These are phyloP conservation scores for Vigna unguiculata DNA, from an alignment of 306 rosid species.

Conservation along the genomic window DNA sequence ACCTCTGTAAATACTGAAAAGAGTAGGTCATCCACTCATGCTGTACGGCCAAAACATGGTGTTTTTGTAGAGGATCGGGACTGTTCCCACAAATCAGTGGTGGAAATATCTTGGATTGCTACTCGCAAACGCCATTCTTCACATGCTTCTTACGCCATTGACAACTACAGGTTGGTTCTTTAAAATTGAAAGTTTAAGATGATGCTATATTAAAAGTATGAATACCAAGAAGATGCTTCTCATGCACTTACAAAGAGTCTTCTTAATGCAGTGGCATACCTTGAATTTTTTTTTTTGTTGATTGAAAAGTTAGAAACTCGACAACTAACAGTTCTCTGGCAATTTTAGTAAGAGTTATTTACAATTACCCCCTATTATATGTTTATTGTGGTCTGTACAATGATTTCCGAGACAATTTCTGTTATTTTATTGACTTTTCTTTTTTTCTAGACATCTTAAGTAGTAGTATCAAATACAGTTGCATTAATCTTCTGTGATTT, in stretches of 20 bases:
- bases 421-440: neutral
- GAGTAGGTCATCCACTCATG: conserved; percentile 63
- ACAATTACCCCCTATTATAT: conserved; percentile 4
- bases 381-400: conserved; percentile 12
- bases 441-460: neutral
- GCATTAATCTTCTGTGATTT: neutral
- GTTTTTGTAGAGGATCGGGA: conserved; percentile 58
- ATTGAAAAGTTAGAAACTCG: conserved; percentile 8
- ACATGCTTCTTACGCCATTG: conserved; percentile 85
- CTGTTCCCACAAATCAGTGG: conserved; percentile 62
- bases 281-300: neutral
- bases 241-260: conserved; percentile 21
- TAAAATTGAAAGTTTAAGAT: conserved; percentile 19
- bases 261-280: conserved; percentile 2
- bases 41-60: conserved; percentile 61
- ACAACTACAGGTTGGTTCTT: conserved; percentile 77
- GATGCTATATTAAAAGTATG: conserved; percentile 26
- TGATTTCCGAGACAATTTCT: neutral
- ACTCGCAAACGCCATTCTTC: conserved; percentile 80
- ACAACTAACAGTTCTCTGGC: neutral
- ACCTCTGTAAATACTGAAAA: conserved; percentile 59
- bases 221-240: conserved; percentile 10
- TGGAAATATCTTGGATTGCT: conserved; percentile 88
- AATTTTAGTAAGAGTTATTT: conserved; percentile 18
- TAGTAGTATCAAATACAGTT: neutral